Conservation (phyloP, 768 basidiomycete species). For the Boletus huronensis region DNA sequence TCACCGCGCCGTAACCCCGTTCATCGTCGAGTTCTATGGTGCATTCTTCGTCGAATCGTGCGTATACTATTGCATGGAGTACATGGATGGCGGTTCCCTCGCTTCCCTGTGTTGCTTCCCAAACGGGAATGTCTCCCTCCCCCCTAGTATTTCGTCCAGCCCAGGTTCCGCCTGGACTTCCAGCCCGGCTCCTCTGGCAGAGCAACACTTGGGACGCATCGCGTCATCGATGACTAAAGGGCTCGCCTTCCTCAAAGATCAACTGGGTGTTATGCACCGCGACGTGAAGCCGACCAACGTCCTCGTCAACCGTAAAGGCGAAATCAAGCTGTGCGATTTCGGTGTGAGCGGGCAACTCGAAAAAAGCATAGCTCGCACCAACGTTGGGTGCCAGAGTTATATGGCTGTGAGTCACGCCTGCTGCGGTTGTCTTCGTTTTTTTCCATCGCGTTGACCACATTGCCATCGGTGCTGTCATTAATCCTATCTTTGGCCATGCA, state of each 20-base stretch:
- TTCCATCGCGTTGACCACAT: neutral
- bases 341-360: constrained; percentile 99
- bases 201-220: constrained; percentile 80
- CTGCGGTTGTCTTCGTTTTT: constrained; percentile 1
- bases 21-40: constrained; percentile 98
- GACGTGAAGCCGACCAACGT: constrained; percentile 95
- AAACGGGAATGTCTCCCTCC: constrained; percentile 34
- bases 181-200: constrained; percentile 46
- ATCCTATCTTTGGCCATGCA: neutral
- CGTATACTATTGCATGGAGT: constrained; percentile 99
- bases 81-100: constrained; percentile 97
- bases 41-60: constrained; percentile 99
- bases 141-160: constrained; percentile 31
- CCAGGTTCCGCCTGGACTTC: constrained; percentile 35
- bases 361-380: constrained; percentile 93
- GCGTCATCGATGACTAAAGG: constrained; percentile 82
- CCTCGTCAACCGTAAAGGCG: constrained; percentile 81
- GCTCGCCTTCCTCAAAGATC: constrained; percentile 92
- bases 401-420: constrained; percentile 75
- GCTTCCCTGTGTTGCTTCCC: constrained; percentile 66
- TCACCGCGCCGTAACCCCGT: constrained; percentile 85
- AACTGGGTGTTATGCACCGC: constrained; percentile 81
- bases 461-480: neutral
- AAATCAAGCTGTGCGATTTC: constrained; percentile 96
- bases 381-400: constrained; percentile 97